Evolutionary conservation across 352 stramenopile genomes (phyloP).

Genomic region (Discostella stelligera): DNA sequence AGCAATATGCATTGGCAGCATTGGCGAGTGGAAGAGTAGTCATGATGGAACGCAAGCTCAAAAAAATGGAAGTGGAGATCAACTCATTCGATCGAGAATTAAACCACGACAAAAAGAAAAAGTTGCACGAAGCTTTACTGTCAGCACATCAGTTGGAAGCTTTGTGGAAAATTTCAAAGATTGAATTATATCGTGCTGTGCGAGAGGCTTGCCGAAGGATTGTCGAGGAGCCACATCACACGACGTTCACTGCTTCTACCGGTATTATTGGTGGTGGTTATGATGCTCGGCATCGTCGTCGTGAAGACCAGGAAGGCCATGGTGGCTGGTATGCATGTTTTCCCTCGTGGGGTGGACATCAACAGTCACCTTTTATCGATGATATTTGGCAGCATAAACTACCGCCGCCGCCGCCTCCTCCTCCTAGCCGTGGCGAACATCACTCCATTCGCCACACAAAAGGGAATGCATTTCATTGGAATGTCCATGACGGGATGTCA

Average conservation of each 20-base stretch:
- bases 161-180: slow-evolving; percentile 79
- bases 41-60: slow-evolving; percentile 56
- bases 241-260: no score
- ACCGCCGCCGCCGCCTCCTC: not conserved
- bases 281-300: not conserved
- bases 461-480: slow-evolving; percentile 20
- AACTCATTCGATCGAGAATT: slow-evolving; percentile 36
- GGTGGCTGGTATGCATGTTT: slow-evolving; percentile 30
- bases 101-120: slow-evolving; percentile 46
- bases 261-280: not conserved
- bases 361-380: slow-evolving; percentile 18
- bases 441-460: not conserved
- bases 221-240: slow-evolving; percentile 19
- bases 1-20: slow-evolving; percentile 51
- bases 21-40: slow-evolving; percentile 47
- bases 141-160: slow-evolving; percentile 71
- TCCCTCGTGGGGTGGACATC: slow-evolving; percentile 12
- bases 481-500: not conserved
- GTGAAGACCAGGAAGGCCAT: not conserved
- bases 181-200: slow-evolving; percentile 70
- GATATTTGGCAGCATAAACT: slow-evolving; percentile 41
- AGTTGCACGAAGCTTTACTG: slow-evolving; percentile 48
- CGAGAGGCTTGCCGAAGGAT: slow-evolving; percentile 65
- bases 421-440: not conserved
- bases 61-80: slow-evolving; percentile 35